Base-by-base conservation (phyloP, 805 yeast genomes). In the Geotrichum ghanense region DNA sequence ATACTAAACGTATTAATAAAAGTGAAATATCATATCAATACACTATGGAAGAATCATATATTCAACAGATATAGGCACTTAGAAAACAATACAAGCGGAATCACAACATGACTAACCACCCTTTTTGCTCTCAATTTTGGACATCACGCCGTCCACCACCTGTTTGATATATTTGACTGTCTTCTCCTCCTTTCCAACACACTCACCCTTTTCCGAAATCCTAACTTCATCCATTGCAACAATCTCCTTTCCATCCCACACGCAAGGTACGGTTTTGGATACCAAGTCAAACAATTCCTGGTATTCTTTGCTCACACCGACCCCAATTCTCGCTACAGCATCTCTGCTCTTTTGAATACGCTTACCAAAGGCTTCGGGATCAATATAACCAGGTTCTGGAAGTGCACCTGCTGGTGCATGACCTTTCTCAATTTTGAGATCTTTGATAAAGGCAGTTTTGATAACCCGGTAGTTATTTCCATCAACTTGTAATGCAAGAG, bases 401-500 rank as follows among this genome's bases (percentile, higher is more conserved):
- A 31, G 5, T 31, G 37, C 4, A n/a, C n/a, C n/a, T 24, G 7
- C 10, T n/a, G 12, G 37, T n/a, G 12, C 19, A 31, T n/a, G 12
- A 6, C 19, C 5, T 12, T 31, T 31, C 17, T 31, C 37, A 12
- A 31, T 19, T 19, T 31, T 31, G 17, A 31, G 12, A n/a, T 31
- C 37, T 31, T 31, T 31, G 17, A 31, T 31, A 19, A 31, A 31
- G 52, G 64, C 51, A 14, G 48, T 53, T 14, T 56, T 56, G 45
- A 47, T 51, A 4, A 51, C 44, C 16, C 56, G 54, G 1, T 48
- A 50, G 31, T 51, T 50, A 21, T 48, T 49, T 7, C 54, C 49
- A 19, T 58, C 58, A 39, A 59, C 57, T 35, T 55, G 58, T 45
- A 71, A 56, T 1, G 74, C 60, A 21, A 75, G 51, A n/a, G 76